phyloP scores from a whole-genome alignment of 352 stramenopile genomes.

The Proteromonas lacertae region DNA sequence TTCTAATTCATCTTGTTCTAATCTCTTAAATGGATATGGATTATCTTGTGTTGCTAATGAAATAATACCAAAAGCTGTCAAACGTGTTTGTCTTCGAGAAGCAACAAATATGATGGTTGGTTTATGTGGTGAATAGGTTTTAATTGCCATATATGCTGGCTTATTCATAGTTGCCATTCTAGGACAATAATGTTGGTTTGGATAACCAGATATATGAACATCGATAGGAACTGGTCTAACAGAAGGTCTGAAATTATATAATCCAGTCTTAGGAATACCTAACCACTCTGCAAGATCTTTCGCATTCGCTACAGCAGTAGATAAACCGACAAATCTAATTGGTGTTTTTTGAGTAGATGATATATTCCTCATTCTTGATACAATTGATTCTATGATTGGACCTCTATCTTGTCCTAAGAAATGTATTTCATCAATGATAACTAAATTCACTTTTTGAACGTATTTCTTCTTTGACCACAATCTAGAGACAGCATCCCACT shows the following conservation, averaged over 20 bases:
- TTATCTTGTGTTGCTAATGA: slow-evolving; percentile 42
- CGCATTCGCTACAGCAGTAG: slow-evolving; percentile 75
- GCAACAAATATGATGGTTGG: slow-evolving; percentile 87
- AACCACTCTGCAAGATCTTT: slow-evolving; percentile 80
- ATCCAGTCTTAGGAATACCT: slow-evolving; percentile 31
- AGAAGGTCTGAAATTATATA: slow-evolving; percentile 20
- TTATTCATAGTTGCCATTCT: slow-evolving; percentile 99
- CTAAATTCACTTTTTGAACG: slow-evolving; percentile 8
- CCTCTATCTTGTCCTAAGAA: slow-evolving; percentile 72
- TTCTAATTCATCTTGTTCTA: slow-evolving; percentile 44
- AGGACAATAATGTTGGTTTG: slow-evolving; percentile 74
- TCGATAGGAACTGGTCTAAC: slow-evolving; percentile 81
- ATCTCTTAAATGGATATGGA: slow-evolving; percentile 59
- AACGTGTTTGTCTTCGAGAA: slow-evolving; percentile 74
- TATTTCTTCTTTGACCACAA: slow-evolving; percentile 27
- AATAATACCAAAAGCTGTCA: slow-evolving; percentile 87
- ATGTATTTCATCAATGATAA: slow-evolving; percentile 65
- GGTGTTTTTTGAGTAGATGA: slow-evolving; percentile 9
- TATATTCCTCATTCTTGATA: slow-evolving; percentile 45
- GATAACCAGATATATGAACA: slow-evolving; percentile 68
- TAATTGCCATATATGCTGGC: slow-evolving; percentile 80
- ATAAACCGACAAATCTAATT: slow-evolving; percentile 67
- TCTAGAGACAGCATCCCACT: slow-evolving; percentile 83
- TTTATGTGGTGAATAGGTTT: slow-evolving; percentile 57
- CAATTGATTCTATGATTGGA: slow-evolving; percentile 64